Percentiles rank a stretch among this genome's conserved stretches.
Evolutionary conservation across 345 rosid genomes (phyloP).

Genomic region (Murraya paniculata): DNA sequence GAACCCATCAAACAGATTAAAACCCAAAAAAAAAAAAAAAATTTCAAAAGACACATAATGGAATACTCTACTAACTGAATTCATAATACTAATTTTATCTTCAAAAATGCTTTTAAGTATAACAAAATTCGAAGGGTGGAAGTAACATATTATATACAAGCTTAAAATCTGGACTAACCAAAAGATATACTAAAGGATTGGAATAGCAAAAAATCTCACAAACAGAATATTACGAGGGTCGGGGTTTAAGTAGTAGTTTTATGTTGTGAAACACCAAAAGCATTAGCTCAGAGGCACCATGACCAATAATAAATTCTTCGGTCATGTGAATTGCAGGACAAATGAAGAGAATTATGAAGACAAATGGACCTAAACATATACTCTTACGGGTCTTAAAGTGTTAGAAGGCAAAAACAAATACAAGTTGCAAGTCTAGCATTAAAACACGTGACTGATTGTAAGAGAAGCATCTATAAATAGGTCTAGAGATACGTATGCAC

Average conservation of each 20-base stretch:
- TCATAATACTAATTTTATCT: neutral
- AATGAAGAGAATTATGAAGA: neutral
- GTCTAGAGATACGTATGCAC: neutral
- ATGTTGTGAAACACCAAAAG: neutral
- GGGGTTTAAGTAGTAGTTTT: neutral
- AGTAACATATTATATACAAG: neutral
- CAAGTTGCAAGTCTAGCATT: neutral
- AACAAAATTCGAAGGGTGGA: neutral
- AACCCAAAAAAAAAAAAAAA: slow-evolving; percentile 17
- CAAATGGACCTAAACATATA: neutral
- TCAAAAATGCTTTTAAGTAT: neutral
- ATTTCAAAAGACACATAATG: slow-evolving; percentile 1
- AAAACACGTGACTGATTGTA: neutral
- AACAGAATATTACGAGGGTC: neutral
- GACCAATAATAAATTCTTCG: neutral
- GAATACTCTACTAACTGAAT: neutral
- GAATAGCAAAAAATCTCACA: neutral
- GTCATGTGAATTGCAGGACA: neutral
- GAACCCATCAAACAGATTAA: slow-evolving; percentile 20
- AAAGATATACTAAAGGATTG: neutral
- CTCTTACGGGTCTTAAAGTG: neutral
- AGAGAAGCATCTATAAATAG: neutral
- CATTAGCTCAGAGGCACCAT: neutral
- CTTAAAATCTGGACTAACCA: neutral
- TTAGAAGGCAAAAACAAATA: neutral